Evolutionary conservation across 2,329 filamentous ascomycete species (phyloP).

Genomic region (Coleophoma crateriformis): DNA sequence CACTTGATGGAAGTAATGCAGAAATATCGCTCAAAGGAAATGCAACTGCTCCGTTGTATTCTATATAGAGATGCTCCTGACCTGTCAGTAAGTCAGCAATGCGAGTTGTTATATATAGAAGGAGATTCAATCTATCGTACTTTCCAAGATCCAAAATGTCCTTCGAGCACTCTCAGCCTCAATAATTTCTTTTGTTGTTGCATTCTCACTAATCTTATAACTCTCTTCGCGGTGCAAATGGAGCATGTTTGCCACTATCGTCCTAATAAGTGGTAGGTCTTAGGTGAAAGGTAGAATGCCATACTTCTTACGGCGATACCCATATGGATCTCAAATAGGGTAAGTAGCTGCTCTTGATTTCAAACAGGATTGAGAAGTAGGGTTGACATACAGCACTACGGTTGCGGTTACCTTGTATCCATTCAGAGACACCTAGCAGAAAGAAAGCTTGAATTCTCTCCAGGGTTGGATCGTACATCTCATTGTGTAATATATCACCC

Average conservation of each 20-base stretch:
- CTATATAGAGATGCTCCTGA: slow-evolving; percentile 31
- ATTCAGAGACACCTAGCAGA: slow-evolving; percentile 51
- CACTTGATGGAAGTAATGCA: slow-evolving; percentile 10
- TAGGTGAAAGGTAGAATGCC: neutral
- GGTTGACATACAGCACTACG: slow-evolving; percentile 42
- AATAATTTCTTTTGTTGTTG: slow-evolving; percentile 24
- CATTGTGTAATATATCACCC: slow-evolving; percentile 37
- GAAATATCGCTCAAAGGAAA: slow-evolving; percentile 31
- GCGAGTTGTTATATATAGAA: neutral
- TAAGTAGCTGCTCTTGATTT: neutral
- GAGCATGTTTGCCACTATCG: slow-evolving; percentile 27
- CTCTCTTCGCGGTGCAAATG: slow-evolving; percentile 31
- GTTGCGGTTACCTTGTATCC: slow-evolving; percentile 47
- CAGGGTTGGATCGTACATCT: slow-evolving; percentile 48
- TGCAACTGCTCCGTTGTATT: slow-evolving; percentile 25
- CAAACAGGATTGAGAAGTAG: neutral
- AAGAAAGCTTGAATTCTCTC: slow-evolving; percentile 55
- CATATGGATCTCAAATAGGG: slow-evolving; percentile 31
- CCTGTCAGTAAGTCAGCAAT: neutral
- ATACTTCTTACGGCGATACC: slow-evolving; percentile 28
- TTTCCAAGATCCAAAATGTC: slow-evolving; percentile 32
- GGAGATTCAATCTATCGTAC: neutral
- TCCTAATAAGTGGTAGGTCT: neutral
- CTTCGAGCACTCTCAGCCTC: slow-evolving; percentile 27
- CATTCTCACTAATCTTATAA: slow-evolving; percentile 21